Base-by-base conservation (phyloP, 495 filamentous ascomycete genomes). In the Neurospora hispaniola region DNA sequence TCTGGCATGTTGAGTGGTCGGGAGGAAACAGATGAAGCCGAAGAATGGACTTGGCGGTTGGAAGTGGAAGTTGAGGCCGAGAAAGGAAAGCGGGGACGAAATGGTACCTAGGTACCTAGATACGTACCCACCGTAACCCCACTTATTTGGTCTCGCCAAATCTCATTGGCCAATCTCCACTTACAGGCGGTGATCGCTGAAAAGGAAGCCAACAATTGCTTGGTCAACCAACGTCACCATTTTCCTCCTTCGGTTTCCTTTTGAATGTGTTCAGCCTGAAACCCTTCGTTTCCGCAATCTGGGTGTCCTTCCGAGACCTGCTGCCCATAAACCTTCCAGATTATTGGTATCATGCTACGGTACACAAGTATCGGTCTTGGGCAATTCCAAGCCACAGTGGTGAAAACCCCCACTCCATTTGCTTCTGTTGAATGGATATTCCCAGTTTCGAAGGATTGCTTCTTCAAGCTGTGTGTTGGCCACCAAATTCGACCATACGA, bases 91-190 rank as follows among this genome's bases (percentile, higher is more conserved):
- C 23, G 48, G 48, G 4, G 48, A 59, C 5, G 10, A 54, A 27
- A 27, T 27, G 20, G 48, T 59, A 27, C 48, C 35, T 38, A n/a
- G n/a, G n/a, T n/a, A 1, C 27, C 2, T 0, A 2, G 27, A 2
- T 38, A 38, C 6, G 48, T 31, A 27, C 2, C 11, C 1, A 11
- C n/a, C 0, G 0, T 4, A 27, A 2, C 48, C 16, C 48, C 23
- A 59, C 48, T 31, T 0, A 1, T 5, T 23, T 0, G 0, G 11
- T 16, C 0, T 31, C 7, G 2, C 4, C 12, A 8, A 3, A 16
- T 8, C 0, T 8, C 20, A 62, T 62, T 62, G 54, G 54, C 1
- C 3, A 35, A 35, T 35, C 2, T 4, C 7, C 23, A 35, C 54
- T 62, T 18, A 35, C 14, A 66, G 27, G 14, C 54, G 5, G 27